These are phyloP conservation scores for Termitomyces bulborhizus DNA, from an alignment of 768 basidiomycete species.

Conservation along the genomic window DNA sequence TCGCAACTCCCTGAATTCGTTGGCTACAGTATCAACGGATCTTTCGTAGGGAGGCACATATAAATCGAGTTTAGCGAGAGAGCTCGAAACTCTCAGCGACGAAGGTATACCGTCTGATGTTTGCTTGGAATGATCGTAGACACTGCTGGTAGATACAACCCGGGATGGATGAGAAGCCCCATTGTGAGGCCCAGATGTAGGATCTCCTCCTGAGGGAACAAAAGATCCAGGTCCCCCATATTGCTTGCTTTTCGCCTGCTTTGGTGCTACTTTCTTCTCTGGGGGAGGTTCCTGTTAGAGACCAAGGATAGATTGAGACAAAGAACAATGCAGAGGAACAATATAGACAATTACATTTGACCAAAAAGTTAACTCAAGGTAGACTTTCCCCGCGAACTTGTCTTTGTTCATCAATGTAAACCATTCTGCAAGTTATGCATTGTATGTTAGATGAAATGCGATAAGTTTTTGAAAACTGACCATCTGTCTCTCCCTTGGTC, in stretches of 20 bases:
- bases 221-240: constrained; percentile 81
- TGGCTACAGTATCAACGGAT: constrained; percentile 49
- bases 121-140: constrained; percentile 31
- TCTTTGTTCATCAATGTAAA: constrained; percentile 86
- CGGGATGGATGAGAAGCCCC: constrained; percentile 23
- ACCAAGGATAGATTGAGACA: not conserved
- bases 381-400: constrained; percentile 93
- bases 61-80: constrained; percentile 55
- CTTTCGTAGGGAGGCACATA: constrained; percentile 74
- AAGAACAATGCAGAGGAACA: not conserved
- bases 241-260: constrained; percentile 46
- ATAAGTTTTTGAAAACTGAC: constrained; percentile 38
- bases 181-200: constrained; percentile 17
- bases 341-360: constrained; percentile 66
- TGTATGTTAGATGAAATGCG: constrained; percentile 1
- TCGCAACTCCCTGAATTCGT: constrained; percentile 63
- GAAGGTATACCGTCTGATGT: constrained; percentile 52
- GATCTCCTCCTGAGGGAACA: constrained; percentile 43
- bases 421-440: constrained; percentile 62
- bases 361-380: constrained; percentile 96
- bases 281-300: constrained; percentile 64
- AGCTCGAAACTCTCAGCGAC: constrained; percentile 55
- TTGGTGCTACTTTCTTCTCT: constrained; percentile 54
- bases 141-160: constrained; percentile 25
- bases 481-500: constrained; percentile 95